Evolutionary conservation across 2,329 filamentous ascomycete genomes (phyloP), one percentile per base, ranked within the genome.

Genomic region (Apiospora rasikravindrae): DNA sequence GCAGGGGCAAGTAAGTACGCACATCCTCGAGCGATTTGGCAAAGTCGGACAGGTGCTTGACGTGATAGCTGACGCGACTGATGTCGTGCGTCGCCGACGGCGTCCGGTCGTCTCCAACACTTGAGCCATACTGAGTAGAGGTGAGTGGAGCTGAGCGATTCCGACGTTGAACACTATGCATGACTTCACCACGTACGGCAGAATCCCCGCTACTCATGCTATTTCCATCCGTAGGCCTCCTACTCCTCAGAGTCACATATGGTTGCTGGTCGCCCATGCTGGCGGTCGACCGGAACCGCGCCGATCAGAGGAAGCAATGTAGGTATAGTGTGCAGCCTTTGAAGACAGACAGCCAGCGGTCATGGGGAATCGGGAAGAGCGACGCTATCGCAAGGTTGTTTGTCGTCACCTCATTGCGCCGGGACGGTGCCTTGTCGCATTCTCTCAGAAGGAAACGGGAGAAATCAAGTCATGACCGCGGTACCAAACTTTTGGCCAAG

Each of bases 41-140:
- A 76, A 89, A 90, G 71, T 85, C 84, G 68, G 86, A 83, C 57
- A 90, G 82, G 72, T 89, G 84, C 79, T 89, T 89, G 69, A 90
- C 84, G 78, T 90, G 88, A 73, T 88, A 89, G 81, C 82, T 89
- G 4, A 88, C 87, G 57, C 88, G 86, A 76, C 88, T 88, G 66
- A 85, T 88, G 77, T 90, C 88, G 77, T 90, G 88, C 19, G 88
- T 90, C 26, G 87, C 82, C 24, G 84, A 77, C 11, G 82, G 81
- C 37, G 82, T 78, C 70, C 76, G 79, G 70, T 81, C 79, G 72
- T 84, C 83, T 51, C 81, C 82, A 73, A 79, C 77, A 75, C 80
- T 83, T 26, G 84, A 86, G 75, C 83, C 84, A 76, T 86, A 86
- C 84, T 86, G 81, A 71, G 81, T 61, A 75, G 81, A 82, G 75